These are phyloP conservation scores for Sporothrix protearum DNA, from an alignment of 2,329 filamentous ascomycete genomes.

Conservation along the genomic window DNA sequence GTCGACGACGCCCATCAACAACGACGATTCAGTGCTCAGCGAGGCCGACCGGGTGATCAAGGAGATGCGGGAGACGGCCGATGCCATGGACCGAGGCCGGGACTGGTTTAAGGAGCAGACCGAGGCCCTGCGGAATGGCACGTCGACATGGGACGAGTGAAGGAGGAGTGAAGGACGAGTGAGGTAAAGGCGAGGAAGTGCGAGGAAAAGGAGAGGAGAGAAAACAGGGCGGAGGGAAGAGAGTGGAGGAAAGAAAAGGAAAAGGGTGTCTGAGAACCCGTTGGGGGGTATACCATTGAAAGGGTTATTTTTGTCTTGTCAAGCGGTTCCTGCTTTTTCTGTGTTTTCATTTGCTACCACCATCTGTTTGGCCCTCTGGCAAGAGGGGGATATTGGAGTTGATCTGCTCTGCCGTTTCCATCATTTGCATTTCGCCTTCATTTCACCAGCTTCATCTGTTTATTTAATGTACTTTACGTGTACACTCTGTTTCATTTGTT, in stretches of 20 bases:
- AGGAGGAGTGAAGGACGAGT: neutral
- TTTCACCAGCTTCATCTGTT: neutral
- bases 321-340: neutral
- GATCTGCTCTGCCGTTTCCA: neutral
- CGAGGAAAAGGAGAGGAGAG: neutral
- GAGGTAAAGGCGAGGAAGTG: neutral
- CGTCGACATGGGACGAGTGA: slow-evolving; percentile 22
- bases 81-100: slow-evolving; percentile 47
- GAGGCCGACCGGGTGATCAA: slow-evolving; percentile 39
- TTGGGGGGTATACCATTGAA: neutral
- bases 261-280: neutral
- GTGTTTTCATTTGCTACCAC: neutral
- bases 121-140: slow-evolving; percentile 35
- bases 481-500: neutral
- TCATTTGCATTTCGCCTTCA: neutral
- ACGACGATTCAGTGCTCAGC: neutral
- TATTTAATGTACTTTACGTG: neutral
- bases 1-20: neutral
- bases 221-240: neutral
- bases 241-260: neutral
- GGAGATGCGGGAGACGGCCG: slow-evolving; percentile 43
- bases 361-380: slow-evolving; percentile 2
- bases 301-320: neutral
- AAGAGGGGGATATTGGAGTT: neutral
- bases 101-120: slow-evolving; percentile 48